Evolutionary conservation across 2,329 filamentous ascomycete genomes (phyloP).

Genomic region (Fusarium multiceps): DNA sequence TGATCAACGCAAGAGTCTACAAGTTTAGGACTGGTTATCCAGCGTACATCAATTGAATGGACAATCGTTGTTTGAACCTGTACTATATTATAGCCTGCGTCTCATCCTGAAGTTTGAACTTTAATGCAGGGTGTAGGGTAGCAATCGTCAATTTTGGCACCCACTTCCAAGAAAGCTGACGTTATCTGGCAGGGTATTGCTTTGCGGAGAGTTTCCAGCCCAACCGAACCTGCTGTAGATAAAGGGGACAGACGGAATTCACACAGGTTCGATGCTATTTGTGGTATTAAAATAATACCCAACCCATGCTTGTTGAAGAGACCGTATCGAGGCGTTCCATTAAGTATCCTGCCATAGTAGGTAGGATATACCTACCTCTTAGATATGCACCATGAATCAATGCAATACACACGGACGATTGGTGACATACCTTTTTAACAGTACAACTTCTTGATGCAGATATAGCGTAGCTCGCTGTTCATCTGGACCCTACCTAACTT

Average conservation of each 20-base stretch:
- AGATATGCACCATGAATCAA: not conserved
- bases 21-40: not conserved
- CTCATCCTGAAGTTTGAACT: not conserved
- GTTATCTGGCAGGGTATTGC: not conserved
- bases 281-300: not conserved
- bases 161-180: constrained; percentile 4
- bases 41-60: not conserved
- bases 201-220: not conserved
- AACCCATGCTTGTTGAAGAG: not conserved
- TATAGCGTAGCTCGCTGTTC: not conserved
- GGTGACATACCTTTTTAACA: not conserved
- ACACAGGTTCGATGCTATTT: not conserved
- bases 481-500: not conserved
- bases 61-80: not conserved
- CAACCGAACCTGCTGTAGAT: not conserved
- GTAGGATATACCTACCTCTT: not conserved
- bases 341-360: not conserved
- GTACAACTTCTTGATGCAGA: not conserved
- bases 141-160: not conserved
- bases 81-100: not conserved
- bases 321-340: not conserved
- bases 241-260: not conserved
- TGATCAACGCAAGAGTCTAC: not conserved
- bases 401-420: not conserved
- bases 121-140: not conserved